These are phyloP conservation scores for Eleusine coracana DNA, from an alignment of 176 grass and related monocot genomes.

Conservation along the genomic window DNA sequence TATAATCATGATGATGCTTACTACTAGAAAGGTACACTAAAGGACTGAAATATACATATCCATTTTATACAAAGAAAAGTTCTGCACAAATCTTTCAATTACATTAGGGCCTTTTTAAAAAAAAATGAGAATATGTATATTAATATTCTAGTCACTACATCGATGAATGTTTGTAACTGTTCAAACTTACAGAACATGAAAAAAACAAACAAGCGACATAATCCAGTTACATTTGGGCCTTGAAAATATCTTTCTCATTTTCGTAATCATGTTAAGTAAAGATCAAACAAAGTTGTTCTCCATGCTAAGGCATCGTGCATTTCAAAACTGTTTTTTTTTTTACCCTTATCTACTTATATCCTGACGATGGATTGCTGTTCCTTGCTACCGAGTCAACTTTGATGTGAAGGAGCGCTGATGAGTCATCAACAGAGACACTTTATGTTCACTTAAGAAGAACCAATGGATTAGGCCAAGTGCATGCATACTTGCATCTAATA, in stretches of 20 bases:
- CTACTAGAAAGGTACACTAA: too few relatives aligned
- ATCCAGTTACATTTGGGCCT: too few relatives aligned
- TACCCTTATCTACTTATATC: constrained; percentile 18
- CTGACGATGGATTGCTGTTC: background rate
- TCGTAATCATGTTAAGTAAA: background rate
- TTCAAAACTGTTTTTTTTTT: background rate
- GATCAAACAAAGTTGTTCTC: background rate
- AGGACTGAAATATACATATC: too few relatives aligned
- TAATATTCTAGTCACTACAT: too few relatives aligned
- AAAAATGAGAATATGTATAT: too few relatives aligned
- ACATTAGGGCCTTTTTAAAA: too few relatives aligned
- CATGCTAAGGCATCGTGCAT: background rate
- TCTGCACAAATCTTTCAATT: too few relatives aligned
- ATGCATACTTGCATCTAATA: background rate
- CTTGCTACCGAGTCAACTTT: background rate
- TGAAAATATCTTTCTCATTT: background rate
- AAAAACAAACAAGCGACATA: too few relatives aligned
- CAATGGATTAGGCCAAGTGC: background rate
- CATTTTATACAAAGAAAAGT: too few relatives aligned
- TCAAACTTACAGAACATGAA: too few relatives aligned
- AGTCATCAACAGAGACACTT: background rate
- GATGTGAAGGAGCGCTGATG: background rate
- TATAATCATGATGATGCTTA: too few relatives aligned
- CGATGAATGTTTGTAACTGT: too few relatives aligned
- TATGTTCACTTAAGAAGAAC: background rate